phyloP scores from a whole-genome alignment of 2,329 filamentous ascomycete genomes.

The Cytospora leucostoma region DNA sequence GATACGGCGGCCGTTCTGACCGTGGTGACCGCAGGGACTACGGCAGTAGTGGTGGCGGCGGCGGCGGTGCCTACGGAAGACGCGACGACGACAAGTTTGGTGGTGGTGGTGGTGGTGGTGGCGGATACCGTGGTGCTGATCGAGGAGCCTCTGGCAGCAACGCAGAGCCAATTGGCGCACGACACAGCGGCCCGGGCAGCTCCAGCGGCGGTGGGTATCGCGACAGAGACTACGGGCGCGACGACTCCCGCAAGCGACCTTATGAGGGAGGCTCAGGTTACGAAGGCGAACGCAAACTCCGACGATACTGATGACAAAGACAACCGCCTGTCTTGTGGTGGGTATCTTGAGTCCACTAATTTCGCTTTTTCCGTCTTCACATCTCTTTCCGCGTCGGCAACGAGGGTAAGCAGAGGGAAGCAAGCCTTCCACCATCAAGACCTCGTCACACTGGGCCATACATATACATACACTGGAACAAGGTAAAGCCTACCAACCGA shows the following conservation, averaged over 20 bases:
- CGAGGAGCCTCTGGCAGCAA: slow-evolving; percentile 60
- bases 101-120: slow-evolving; percentile 33
- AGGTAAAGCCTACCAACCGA: slow-evolving; percentile 16
- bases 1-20: slow-evolving; percentile 43
- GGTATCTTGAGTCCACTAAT: slow-evolving; percentile 43
- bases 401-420: slow-evolving; percentile 34
- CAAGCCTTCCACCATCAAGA: slow-evolving; percentile 3
- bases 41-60: slow-evolving; percentile 28
- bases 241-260: slow-evolving; percentile 65
- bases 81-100: slow-evolving; percentile 32
- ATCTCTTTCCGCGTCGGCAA: slow-evolving; percentile 31
- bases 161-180: slow-evolving; percentile 26
- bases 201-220: slow-evolving; percentile 52
- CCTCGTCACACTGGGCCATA: neutral
- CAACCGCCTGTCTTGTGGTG: slow-evolving; percentile 45
- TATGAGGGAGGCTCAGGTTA: slow-evolving; percentile 74
- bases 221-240: slow-evolving; percentile 49
- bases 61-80: slow-evolving; percentile 38
- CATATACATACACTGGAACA: neutral
- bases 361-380: slow-evolving; percentile 30
- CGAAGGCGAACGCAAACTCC: slow-evolving; percentile 73
- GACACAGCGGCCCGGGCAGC: slow-evolving; percentile 49
- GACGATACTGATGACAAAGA: slow-evolving; percentile 57
- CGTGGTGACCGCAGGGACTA: slow-evolving; percentile 45
- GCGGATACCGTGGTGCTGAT: slow-evolving; percentile 47